These are phyloP conservation scores for Macadamia integrifolia DNA, from an alignment of 164 flowering plant genomes.

Conservation along the genomic window DNA sequence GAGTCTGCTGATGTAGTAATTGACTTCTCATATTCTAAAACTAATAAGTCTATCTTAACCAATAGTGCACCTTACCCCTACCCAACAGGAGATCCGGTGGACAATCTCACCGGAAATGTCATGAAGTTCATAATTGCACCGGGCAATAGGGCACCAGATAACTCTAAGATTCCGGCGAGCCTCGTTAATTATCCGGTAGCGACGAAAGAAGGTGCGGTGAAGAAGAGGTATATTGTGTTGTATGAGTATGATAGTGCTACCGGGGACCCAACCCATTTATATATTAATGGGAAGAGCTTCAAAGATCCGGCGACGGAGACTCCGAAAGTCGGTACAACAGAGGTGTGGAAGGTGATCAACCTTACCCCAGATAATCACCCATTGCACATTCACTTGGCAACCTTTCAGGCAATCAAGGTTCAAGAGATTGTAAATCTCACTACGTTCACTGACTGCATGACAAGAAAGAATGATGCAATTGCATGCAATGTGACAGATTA, in stretches of 20 bases:
- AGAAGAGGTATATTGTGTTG: slow-evolving; percentile 49
- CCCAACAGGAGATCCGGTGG: slow-evolving; percentile 53
- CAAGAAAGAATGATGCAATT: slow-evolving; percentile 38
- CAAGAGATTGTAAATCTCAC: slow-evolving; percentile 31
- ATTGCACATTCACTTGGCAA: slow-evolving; percentile 58
- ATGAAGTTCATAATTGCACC: slow-evolving; percentile 51
- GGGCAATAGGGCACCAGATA: slow-evolving; percentile 16
- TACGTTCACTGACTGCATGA: slow-evolving; percentile 48
- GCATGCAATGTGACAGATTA: slow-evolving; percentile 37
- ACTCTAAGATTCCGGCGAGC: slow-evolving; percentile 24
- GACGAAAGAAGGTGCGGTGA: slow-evolving; percentile 19
- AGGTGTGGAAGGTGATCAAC: slow-evolving; percentile 68
- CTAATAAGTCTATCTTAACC: slow-evolving; percentile 27
- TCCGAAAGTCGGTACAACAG: slow-evolving; percentile 42
- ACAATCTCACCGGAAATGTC: slow-evolving; percentile 41
- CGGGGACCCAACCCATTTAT: slow-evolving; percentile 56
- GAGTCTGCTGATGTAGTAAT: slow-evolving; percentile 62
- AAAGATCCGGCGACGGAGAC: slow-evolving; percentile 54
- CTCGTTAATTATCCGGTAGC: slow-evolving; percentile 36
- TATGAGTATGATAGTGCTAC: slow-evolving; percentile 45
- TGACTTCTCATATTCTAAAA: slow-evolving; percentile 49
- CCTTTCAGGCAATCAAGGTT: slow-evolving; percentile 42
- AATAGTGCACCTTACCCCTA: slow-evolving; percentile 56
- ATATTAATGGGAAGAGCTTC: slow-evolving; percentile 41
- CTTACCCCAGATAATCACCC: slow-evolving; percentile 78